phyloP scores from a whole-genome alignment of 2,329 filamentous ascomycete species.

The Alternaria postmessia region DNA sequence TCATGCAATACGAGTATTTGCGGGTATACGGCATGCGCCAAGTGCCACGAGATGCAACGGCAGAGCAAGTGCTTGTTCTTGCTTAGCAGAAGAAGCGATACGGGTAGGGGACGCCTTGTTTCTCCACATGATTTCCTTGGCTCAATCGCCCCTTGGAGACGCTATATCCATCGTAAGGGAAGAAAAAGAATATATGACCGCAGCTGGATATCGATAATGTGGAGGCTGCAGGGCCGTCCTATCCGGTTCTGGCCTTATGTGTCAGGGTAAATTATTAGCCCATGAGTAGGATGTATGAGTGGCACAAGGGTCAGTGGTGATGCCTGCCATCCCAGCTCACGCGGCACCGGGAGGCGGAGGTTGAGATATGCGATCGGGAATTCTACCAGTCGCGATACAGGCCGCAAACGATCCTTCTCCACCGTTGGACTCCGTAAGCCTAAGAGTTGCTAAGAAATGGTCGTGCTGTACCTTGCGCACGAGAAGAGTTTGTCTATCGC shows the following conservation, averaged over 20 bases:
- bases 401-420: neutral
- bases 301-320: conserved; percentile 1
- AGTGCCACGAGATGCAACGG: conserved; percentile 1
- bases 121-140: conserved; percentile 3
- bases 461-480: neutral
- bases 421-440: neutral
- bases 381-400: conserved; percentile 1
- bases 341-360: neutral
- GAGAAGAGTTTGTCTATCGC: conserved; percentile 5
- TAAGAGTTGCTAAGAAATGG: neutral
- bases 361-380: neutral
- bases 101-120: neutral
- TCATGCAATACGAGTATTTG: conserved; percentile 1
- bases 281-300: conserved; percentile 1
- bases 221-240: neutral
- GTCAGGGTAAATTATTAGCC: neutral
- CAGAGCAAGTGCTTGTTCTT: neutral
- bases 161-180: neutral
- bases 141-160: neutral
- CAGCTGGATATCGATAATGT: neutral
- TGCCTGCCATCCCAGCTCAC: conserved; percentile 1
- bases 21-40: conserved; percentile 3
- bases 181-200: neutral
- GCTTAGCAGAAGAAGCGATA: conserved; percentile 4
- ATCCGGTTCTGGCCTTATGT: neutral